Base-by-base conservation (phyloP, 2,329 filamentous ascomycete genomes). In the Pseudopithomyces chartarum region DNA sequence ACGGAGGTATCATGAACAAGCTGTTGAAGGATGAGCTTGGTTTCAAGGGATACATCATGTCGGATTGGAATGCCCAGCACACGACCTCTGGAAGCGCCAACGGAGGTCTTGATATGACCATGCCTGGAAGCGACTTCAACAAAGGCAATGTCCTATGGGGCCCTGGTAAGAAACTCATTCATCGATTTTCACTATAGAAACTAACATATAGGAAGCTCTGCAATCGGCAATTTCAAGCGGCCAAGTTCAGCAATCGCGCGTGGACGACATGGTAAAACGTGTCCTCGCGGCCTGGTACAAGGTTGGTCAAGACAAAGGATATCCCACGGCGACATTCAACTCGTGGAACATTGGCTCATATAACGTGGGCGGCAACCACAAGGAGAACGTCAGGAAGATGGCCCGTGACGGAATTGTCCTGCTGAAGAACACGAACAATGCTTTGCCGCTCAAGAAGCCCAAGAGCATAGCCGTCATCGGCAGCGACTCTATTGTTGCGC, bases 401-500 rank as follows among this genome's bases (percentile, higher is more conserved):
- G 81, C 80, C 12, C 69, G 79, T 11, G 80, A 82, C 52, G 76
- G 78, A n/a, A 82, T 81, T 40, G 75, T 82, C 19, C 60, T 83
- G 8, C 65, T 83, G 7, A 82, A 82, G 84, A 97, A 98, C 76
- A 81, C 75, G 29, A 80, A 81, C 3, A 87, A 87, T 13, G 82
- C 83, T 2, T 80, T 98, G 32, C 93, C 94, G 0, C 82, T 97
- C n/a, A 87, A 63, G 19, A 71, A 73, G 52, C 86, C 56, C 76
- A 87, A 71, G 90, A 94, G 64, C 92, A 52, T 85, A 26, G 74
- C 73, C 11, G 70, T 76, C 15, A 70, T 97, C 65, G 94, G 94
- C 19, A 88, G 91, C 50, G 94, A 98, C 74, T 90, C 92, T 15
- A 90, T 90, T 1, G 82, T 87, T 15, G 94, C 90, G 70, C 81